phyloP scores from a whole-genome alignment of 257 asterid genomes.

The Thymus mandschuricus region DNA sequence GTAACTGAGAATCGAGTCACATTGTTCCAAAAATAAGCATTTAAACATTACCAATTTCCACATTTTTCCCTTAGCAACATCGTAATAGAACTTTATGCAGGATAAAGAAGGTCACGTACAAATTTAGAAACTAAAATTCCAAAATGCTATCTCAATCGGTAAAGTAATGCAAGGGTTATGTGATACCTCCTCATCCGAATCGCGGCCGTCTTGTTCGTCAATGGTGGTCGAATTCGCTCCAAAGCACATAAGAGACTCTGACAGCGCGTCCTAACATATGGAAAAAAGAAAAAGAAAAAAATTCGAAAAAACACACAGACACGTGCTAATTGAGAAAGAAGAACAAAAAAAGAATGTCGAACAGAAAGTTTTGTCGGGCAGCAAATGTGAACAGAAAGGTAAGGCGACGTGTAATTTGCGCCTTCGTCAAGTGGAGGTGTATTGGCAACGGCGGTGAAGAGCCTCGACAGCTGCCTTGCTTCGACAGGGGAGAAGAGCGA shows the following conservation, averaged over 20 bases:
- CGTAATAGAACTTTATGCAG: background rate
- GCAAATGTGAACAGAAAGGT: conserved; percentile 75
- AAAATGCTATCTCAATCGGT: too few species aligned
- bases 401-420: conserved; percentile 53
- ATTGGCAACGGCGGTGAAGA: conserved; percentile 28
- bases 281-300: background rate
- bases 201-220: conserved; percentile 50
- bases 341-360: conserved; percentile 30
- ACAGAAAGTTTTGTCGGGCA: conserved; percentile 66
- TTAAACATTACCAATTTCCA: background rate
- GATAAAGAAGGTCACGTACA: background rate
- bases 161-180: background rate
- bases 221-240: conserved; percentile 86
- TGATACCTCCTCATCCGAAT: conserved; percentile 50
- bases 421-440: conserved; percentile 34
- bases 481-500: background rate
- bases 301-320: background rate
- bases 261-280: conserved; percentile 57
- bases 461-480: background rate
- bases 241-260: conserved; percentile 84
- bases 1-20: background rate
- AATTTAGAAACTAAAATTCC: too few species aligned
- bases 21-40: background rate
- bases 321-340: background rate
- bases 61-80: background rate